Base-by-base conservation (phyloP, 2,329 filamentous ascomycete genomes). In the Harringtonia aguacate region DNA sequence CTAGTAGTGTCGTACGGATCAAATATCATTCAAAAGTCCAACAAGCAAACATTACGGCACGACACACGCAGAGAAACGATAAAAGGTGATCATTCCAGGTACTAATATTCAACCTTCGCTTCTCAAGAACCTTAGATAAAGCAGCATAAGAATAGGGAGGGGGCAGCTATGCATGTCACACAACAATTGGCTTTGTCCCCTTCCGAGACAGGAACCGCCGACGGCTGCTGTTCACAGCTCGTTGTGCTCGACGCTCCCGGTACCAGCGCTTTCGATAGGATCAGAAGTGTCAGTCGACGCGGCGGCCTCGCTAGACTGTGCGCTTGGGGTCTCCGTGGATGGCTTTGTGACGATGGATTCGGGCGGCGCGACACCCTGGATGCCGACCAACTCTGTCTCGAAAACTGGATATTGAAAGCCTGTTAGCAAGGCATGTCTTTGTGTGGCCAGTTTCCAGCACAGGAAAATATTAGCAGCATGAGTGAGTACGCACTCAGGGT, bases 301-400 rank as follows among this genome's bases (percentile, higher is more conserved):
- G 24, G 50, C 52, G 15, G 49, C 44, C 3, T 40, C 27, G 39
- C 44, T 48, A 28, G 44, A 49, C 14, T 56, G 58, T 13, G 61
- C 46, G 42, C 50, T 53, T 28, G 58, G 54, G 29, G 56, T 51
- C 24, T 59, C 54, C 33, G 58, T 53, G 31, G 56, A 47, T 12
- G 56, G 53, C 61, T 70, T 70, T 48, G 58, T 60, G 20, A 67
- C 55, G 48, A 71, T 70, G 15, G 61, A 59, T 50, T 72, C 68
- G 45, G 69, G 68, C 51, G 68, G 66, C 44, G 64, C 59, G 24
- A 90, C 84, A 27, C 88, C 88, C 15, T 80, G 70, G 58, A 97
- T 95, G 45, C 75, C 81, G 56, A 95, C 70, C 52, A 97, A 69
- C 66, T 95, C 87, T 37, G 89, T 95, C 39, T 54, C 50, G 27